phyloP scores from a whole-genome alignment of 106 monocot genomes.

The Phalaenopsis equestris region DNA sequence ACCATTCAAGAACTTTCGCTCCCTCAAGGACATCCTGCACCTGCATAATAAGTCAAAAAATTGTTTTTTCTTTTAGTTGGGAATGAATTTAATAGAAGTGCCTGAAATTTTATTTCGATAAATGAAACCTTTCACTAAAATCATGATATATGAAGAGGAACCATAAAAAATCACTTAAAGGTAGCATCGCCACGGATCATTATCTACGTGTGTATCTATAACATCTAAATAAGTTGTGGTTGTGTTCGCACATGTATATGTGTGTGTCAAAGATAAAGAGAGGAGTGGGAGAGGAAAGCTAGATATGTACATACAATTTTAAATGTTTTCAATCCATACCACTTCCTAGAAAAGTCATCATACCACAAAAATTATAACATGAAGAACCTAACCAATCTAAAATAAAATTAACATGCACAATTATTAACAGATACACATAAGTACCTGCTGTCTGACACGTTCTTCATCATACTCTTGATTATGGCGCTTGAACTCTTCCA shows the following conservation, averaged over 20 bases:
- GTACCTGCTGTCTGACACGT: slow-evolving; percentile 67
- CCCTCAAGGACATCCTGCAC: slow-evolving; percentile 92
- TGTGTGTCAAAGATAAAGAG: background rate
- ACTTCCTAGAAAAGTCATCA: background rate
- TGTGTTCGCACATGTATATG: too few relatives aligned
- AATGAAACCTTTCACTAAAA: background rate
- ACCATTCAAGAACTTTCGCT: slow-evolving; percentile 97
- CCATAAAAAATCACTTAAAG: background rate
- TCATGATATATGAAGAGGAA: background rate
- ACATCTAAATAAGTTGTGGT: background rate
- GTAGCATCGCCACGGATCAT: background rate
- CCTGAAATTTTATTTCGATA: background rate
- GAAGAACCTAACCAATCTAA: background rate
- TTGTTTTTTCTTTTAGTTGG: background rate
- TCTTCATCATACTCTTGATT: slow-evolving; percentile 96
- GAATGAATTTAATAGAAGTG: background rate
- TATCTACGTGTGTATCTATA: background rate
- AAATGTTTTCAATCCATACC: background rate
- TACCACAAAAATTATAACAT: background rate
- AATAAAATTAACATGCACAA: background rate
- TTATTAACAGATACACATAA: background rate
- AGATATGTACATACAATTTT: background rate
- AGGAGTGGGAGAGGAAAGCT: background rate
- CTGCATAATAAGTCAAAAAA: slow-evolving; percentile 25
- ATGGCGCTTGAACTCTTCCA: slow-evolving; percentile 79